Evolutionary conservation across 1,284 basidiomycete genomes (phyloP).

Genomic region (Fistulinella cinereoalba): DNA sequence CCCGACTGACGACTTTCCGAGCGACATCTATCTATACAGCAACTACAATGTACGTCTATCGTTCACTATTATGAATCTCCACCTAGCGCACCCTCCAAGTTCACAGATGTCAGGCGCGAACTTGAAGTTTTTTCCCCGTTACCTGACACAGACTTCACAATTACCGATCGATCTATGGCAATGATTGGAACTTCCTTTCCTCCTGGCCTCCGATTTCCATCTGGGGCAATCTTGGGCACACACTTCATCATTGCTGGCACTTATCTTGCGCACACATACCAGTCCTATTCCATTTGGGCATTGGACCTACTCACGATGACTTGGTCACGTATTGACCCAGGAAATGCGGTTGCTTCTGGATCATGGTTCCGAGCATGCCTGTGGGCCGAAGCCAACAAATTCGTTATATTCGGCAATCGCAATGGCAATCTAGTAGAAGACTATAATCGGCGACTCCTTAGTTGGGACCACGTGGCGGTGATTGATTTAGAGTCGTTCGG

Average conservation of each 20-base stretch:
- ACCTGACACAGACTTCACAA: slow-evolving; percentile 66
- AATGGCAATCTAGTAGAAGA: slow-evolving; percentile 86
- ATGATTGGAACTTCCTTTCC: slow-evolving; percentile 79
- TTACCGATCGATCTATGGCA: slow-evolving; percentile 70
- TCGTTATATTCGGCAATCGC: slow-evolving; percentile 86
- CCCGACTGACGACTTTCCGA: slow-evolving; percentile 71
- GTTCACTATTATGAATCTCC: slow-evolving; percentile 8
- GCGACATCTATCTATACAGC: slow-evolving; percentile 78
- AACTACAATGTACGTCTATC: slow-evolving; percentile 77
- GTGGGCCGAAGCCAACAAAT: slow-evolving; percentile 76
- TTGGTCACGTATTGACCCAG: slow-evolving; percentile 85
- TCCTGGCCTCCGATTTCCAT: slow-evolving; percentile 90
- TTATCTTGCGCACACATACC: slow-evolving; percentile 86
- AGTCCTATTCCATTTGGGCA: slow-evolving; percentile 89
- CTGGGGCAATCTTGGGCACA: slow-evolving; percentile 83
- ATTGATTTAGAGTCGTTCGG: slow-evolving; percentile 92
- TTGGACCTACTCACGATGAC: slow-evolving; percentile 77
- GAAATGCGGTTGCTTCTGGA: slow-evolving; percentile 71
- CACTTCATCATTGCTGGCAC: slow-evolving; percentile 88
- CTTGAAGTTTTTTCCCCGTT: slow-evolving; percentile 82
- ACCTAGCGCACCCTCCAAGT: slow-evolving; percentile 47
- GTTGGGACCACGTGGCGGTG: slow-evolving; percentile 88
- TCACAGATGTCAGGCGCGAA: slow-evolving; percentile 92
- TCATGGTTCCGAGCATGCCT: slow-evolving; percentile 89
- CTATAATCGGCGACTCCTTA: slow-evolving; percentile 85